Evolutionary conservation across 345 rosid genomes (phyloP).

Genomic region (Syzygium oleosum): DNA sequence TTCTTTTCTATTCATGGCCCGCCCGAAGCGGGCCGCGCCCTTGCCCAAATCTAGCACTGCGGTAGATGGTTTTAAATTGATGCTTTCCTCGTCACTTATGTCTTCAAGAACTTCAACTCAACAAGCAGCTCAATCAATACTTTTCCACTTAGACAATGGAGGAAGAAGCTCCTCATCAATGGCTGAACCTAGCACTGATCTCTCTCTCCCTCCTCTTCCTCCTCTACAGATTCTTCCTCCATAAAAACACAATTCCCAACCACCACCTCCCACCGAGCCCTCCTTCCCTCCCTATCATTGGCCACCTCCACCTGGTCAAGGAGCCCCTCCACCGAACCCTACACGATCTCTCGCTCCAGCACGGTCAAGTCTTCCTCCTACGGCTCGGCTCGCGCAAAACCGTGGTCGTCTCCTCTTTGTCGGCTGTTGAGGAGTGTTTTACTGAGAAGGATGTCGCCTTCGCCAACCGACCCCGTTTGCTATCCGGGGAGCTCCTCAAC

Average conservation of each 20-base stretch:
- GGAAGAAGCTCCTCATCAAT: background rate
- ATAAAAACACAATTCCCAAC: background rate
- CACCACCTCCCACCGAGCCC: constrained; percentile 6
- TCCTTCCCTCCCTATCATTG: constrained; percentile 5
- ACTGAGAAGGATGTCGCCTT: constrained; percentile 11
- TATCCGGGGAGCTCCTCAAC: background rate
- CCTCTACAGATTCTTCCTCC: background rate
- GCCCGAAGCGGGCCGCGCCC: too few species aligned
- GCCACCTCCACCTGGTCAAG: constrained; percentile 15
- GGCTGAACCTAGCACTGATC: background rate
- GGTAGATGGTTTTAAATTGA: background rate
- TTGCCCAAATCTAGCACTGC: too few species aligned
- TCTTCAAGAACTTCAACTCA: background rate
- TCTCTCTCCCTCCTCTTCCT: background rate
- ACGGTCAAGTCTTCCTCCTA: constrained; percentile 6
- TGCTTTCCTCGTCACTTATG: background rate
- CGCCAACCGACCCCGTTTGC: constrained; percentile 8
- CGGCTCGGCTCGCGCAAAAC: constrained; percentile 2
- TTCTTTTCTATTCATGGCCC: too few species aligned
- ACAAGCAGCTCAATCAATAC: background rate
- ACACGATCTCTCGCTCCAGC: background rate
- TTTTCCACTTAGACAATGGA: background rate
- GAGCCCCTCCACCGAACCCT: constrained; percentile 10
- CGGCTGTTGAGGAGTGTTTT: constrained; percentile 13
- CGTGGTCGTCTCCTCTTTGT: constrained; percentile 3